Base-by-base conservation (phyloP, 805 yeast genomes). In the Teunomyces aglyptinius region DNA sequence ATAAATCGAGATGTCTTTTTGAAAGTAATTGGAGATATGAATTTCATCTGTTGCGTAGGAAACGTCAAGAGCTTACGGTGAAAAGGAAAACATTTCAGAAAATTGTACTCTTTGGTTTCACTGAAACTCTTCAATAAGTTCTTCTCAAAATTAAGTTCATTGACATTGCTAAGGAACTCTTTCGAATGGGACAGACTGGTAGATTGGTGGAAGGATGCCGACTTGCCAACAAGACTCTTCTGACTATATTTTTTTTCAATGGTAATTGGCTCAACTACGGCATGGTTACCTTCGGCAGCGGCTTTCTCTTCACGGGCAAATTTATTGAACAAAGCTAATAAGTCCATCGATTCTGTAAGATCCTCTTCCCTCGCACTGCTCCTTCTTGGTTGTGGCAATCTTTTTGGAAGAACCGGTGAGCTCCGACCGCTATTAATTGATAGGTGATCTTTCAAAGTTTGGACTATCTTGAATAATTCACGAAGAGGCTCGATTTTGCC, bases 1-100 rank as follows among this genome's bases (percentile, higher is more conserved):
- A 59, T 58, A 45, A 64, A 68, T 16, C 67, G 52, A 5, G 60
- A 33, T 8, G 51, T 47, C 48, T 64, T 68, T 45, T 60, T 69
- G 49, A 59, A 59, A 1, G 61, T 53, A 11, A 51, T 39, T 8
- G 46, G 54, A 6, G 59, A 46, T 10, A 58, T 51, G 34, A 64
- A 53, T 48, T 63, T 69, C 75, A 38, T 81, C 73, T 49, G 86
- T 75, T 44, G 89, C 63, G 64, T 82, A 68, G 52, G 82, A 71
- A 59, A 78, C 68, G 53, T 76, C 50, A 66, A 76, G 69, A 43
- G 81, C 68, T 63, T 83, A 49, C 96, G 75, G 59, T 85, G 87
- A 46, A 82, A 80, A 0, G 97, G 97, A 65, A 89, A 90, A 55
- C 92, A 88, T 56, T 83, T 85, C 5, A 84, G 82, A 61, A 83